These are phyloP conservation scores for Peltaster fructicola DNA, from an alignment of 2,329 filamentous ascomycete genomes.

Conservation along the genomic window DNA sequence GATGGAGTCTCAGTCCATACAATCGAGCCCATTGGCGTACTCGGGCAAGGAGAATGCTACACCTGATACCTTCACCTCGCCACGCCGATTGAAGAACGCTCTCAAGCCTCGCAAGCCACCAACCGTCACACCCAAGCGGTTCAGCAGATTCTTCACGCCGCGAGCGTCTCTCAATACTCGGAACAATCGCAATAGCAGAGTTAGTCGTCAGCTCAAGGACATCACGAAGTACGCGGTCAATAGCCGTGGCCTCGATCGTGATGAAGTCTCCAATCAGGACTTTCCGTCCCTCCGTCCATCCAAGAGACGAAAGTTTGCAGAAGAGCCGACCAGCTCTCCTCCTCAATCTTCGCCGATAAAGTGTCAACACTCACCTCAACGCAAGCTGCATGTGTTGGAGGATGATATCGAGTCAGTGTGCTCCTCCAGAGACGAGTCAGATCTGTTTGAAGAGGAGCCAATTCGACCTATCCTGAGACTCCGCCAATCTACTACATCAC, in stretches of 20 bases:
- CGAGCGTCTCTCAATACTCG: slow-evolving; percentile 16
- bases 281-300: slow-evolving; percentile 12
- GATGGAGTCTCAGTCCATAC: no score
- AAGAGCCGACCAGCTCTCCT: slow-evolving; percentile 27
- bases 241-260: slow-evolving; percentile 9
- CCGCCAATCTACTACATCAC: slow-evolving; percentile 16
- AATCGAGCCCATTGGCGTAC: no score
- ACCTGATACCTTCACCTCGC: background rate
- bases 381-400: slow-evolving; percentile 8
- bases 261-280: no score
- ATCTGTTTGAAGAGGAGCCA: slow-evolving; percentile 21
- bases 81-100: no score
- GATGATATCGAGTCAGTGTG: slow-evolving; percentile 7
- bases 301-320: slow-evolving; percentile 14
- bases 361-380: slow-evolving; percentile 14
- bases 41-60: no score
- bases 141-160: slow-evolving; percentile 34
- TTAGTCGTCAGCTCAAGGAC: slow-evolving; percentile 30
- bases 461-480: slow-evolving; percentile 25
- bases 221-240: slow-evolving; percentile 31
- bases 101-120: slow-evolving; percentile 28
- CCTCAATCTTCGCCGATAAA: slow-evolving; percentile 32
- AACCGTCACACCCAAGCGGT: slow-evolving; percentile 33
- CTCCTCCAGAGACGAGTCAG: slow-evolving; percentile 18
- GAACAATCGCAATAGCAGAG: slow-evolving; percentile 18